phyloP scores from a whole-genome alignment of 2,329 filamentous ascomycete species.

The Neonectria hederae region DNA sequence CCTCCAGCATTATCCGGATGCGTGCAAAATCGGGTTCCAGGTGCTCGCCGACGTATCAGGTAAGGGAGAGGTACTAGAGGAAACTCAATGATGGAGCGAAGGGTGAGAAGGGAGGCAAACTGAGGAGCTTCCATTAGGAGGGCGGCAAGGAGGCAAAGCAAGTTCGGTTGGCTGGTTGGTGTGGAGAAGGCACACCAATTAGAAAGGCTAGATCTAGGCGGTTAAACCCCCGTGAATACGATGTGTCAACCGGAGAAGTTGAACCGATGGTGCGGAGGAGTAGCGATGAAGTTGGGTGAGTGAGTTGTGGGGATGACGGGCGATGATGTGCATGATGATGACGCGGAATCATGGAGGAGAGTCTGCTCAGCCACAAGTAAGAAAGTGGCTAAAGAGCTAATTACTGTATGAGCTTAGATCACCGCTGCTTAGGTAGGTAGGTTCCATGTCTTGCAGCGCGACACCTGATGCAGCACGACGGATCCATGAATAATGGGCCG shows the following conservation, averaged over 20 bases:
- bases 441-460: not conserved
- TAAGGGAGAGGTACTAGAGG: slow-evolving; percentile 4
- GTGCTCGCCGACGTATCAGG: slow-evolving; percentile 12
- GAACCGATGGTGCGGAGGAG: not conserved
- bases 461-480: not conserved
- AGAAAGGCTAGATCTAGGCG: not conserved
- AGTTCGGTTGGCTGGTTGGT: not conserved
- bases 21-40: slow-evolving; percentile 1
- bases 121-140: not conserved
- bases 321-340: not conserved
- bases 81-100: not conserved
- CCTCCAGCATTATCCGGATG: slow-evolving; percentile 5
- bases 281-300: not conserved
- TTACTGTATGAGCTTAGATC: too few relatives aligned
- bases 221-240: slow-evolving; percentile 2
- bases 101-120: not conserved
- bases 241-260: not conserved
- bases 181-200: slow-evolving; percentile 2
- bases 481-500: not conserved
- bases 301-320: not conserved
- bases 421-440: not conserved
- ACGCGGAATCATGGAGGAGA: not conserved
- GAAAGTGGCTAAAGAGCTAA: too few relatives aligned
- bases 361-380: not conserved
- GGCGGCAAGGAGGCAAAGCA: not conserved